Base-by-base conservation (phyloP, 1,284 basidiomycete genomes). In the Puccinia polysora region DNA sequence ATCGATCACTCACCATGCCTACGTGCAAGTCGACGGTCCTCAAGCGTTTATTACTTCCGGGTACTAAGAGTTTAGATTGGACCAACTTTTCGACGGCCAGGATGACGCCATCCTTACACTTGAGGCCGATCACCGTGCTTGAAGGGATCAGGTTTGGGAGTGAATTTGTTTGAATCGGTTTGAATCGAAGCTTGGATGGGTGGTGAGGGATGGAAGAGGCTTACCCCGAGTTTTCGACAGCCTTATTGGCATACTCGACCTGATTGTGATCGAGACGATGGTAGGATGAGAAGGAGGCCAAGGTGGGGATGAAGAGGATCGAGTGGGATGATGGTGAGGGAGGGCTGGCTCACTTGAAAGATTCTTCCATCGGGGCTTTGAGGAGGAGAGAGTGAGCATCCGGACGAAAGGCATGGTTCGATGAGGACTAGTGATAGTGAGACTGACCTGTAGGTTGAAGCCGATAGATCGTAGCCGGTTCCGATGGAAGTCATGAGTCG, bases 181-280 rank as follows among this genome's bases (percentile, higher is more conserved):
- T 23, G 5, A 14, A 6, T 56, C 55, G 4, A 3, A 30, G n/a
- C 34, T 30, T 38, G 36, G 40, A 8, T 6, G 28, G 30, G 4
- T 40, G 14, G 23, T 34, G n/a, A n/a, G n/a, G 36, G 40, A 8
- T 6, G 28, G 30, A 5, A 20, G 14, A 20, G 25, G n/a, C 49
- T 1, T 49, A 64, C 88, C 96, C 96, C 49, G 95, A 92, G 81
- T 96, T 96, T 82, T 98, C 96, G 71, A 97, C 95, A 38, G 96
- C 94, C 82, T 98, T 98, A 82, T 88, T 89, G 64, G 96, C 96
- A 80, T 98, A 98, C 82, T 98, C 96, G 80, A 98, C 90, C 91
- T 92, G 62, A 8, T 5, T 20, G 12, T 5, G 23, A 58, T 62
- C 25, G 49, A 68, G 25, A 50, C 47, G 30, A 28, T n/a, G n/a